Evolutionary conservation across 768 basidiomycete species (phyloP).

Genomic region (Mycena metata): DNA sequence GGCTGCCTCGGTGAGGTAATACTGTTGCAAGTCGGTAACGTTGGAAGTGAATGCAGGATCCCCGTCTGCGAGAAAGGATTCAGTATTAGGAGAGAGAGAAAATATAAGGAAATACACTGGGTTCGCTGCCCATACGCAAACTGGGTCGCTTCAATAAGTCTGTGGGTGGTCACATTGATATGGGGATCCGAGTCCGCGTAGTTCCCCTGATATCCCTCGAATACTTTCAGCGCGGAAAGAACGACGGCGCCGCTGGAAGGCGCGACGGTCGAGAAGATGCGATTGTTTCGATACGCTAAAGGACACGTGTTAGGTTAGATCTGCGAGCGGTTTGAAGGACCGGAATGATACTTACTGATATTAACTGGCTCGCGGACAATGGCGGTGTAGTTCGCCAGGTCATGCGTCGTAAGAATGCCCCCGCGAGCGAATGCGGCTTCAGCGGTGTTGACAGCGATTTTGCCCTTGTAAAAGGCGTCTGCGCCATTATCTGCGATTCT

Average conservation of each 20-base stretch:
- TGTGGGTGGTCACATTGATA: constrained; percentile 51
- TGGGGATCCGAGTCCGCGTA: constrained; percentile 41
- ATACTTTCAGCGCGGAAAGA: constrained; percentile 52
- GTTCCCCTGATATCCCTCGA: constrained; percentile 47
- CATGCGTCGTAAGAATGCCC: constrained; percentile 38
- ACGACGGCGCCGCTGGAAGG: constrained; percentile 53
- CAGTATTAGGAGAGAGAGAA: constrained; percentile 25
- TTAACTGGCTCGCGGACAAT: constrained; percentile 43
- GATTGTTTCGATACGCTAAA: constrained; percentile 40
- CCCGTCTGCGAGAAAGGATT: constrained; percentile 30
- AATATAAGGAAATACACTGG: constrained; percentile 19
- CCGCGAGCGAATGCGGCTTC: constrained; percentile 32
- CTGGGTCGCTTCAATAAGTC: constrained; percentile 50
- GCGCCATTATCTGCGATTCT: constrained; percentile 39
- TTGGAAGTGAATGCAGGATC: constrained; percentile 56
- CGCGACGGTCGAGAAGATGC: constrained; percentile 53
- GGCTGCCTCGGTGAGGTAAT: constrained; percentile 44
- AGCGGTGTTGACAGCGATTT: constrained; percentile 35
- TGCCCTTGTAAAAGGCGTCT: constrained; percentile 42
- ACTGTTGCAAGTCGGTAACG: constrained; percentile 50
- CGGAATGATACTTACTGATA: no score
- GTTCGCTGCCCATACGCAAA: constrained; percentile 54
- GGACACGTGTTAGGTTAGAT: no score
- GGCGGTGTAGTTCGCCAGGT: constrained; percentile 37
- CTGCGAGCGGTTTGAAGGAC: no score